Evolutionary conservation across 331 rosid genomes (phyloP).

Genomic region (Rosa hybrid): DNA sequence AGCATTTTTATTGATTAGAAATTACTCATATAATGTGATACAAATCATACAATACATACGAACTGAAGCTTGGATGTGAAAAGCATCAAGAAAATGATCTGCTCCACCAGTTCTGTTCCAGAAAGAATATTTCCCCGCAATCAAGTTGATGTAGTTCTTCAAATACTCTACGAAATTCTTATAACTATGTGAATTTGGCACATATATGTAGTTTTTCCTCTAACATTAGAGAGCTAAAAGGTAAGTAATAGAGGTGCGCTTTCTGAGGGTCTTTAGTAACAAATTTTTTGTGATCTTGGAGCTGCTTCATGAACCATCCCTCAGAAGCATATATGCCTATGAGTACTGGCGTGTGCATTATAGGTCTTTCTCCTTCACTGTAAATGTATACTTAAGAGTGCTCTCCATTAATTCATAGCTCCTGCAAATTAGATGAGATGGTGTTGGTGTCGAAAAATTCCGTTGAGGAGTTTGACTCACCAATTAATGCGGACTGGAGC

Average conservation of each 20-base stretch:
- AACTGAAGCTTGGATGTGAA: conserved; percentile 47
- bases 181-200: conserved; percentile 62
- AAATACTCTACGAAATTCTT: conserved; percentile 59
- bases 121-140: conserved; percentile 65
- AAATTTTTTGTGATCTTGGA: conserved; percentile 69
- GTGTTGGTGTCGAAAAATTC: too few species aligned
- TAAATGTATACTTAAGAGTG: conserved; percentile 71
- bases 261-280: conserved; percentile 56
- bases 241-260: conserved; percentile 91
- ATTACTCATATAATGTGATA: conserved; percentile 22
- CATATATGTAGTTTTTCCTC: conserved; percentile 56
- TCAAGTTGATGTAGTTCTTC: conserved; percentile 52
- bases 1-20: conserved; percentile 5
- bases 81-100: conserved; percentile 89
- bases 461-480: too few species aligned
- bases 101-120: conserved; percentile 87
- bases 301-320: conserved; percentile 89
- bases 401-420: conserved; percentile 93
- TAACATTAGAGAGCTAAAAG: conserved; percentile 85
- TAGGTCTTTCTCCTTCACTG: conserved; percentile 73
- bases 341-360: conserved; percentile 71
- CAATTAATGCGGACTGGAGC: too few species aligned
- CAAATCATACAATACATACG: not conserved
- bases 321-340: conserved; percentile 92
- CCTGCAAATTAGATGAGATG: conserved; percentile 39